A percentile compares a stretch with the other conserved stretches of the same genome.
These are phyloP conservation scores for Microdochium paspali DNA, from an alignment of 2,329 filamentous ascomycete genomes.

Conservation along the genomic window DNA sequence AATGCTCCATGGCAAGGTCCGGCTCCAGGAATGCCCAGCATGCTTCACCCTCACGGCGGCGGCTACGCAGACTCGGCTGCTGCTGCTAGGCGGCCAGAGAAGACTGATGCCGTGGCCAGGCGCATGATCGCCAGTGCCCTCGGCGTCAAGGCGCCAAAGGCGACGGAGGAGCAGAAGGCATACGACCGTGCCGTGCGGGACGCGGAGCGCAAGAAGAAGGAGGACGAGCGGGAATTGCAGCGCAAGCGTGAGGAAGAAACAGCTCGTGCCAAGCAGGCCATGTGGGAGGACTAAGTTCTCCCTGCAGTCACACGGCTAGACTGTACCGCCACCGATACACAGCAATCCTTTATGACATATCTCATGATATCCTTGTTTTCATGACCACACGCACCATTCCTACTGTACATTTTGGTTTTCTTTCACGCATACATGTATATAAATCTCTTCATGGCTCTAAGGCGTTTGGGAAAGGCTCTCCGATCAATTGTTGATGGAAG, in stretches of 20 bases:
- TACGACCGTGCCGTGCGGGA: slow-evolving; percentile 78
- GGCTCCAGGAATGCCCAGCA: slow-evolving; percentile 1
- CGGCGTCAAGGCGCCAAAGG: slow-evolving; percentile 69
- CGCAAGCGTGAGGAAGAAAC: slow-evolving; percentile 51
- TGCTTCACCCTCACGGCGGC: slow-evolving; percentile 1
- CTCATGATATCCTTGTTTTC: too few species aligned
- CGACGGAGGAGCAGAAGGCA: slow-evolving; percentile 80
- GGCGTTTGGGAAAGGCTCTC: too few species aligned
- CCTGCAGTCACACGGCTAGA: too few species aligned
- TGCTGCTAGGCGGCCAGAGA: slow-evolving; percentile 57
- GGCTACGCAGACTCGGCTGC: slow-evolving; percentile 2
- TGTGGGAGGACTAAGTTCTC: slow-evolving; percentile 90
- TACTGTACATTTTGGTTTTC: too few species aligned
- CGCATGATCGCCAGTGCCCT: slow-evolving; percentile 84
- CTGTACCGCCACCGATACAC: too few species aligned
- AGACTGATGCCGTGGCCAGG: slow-evolving; percentile 84
- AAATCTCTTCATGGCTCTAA: too few species aligned
- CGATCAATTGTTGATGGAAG: too few species aligned
- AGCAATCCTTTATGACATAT: too few species aligned
- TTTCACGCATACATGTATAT: too few species aligned
- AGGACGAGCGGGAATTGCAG: slow-evolving; percentile 61
- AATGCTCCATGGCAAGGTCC: slow-evolving; percentile 13
- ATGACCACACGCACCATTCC: not conserved
- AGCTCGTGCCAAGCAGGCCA: slow-evolving; percentile 68
- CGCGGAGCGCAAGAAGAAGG: slow-evolving; percentile 70